phyloP scores from a whole-genome alignment of 1,284 basidiomycete species.

The Vanrija humicola region DNA sequence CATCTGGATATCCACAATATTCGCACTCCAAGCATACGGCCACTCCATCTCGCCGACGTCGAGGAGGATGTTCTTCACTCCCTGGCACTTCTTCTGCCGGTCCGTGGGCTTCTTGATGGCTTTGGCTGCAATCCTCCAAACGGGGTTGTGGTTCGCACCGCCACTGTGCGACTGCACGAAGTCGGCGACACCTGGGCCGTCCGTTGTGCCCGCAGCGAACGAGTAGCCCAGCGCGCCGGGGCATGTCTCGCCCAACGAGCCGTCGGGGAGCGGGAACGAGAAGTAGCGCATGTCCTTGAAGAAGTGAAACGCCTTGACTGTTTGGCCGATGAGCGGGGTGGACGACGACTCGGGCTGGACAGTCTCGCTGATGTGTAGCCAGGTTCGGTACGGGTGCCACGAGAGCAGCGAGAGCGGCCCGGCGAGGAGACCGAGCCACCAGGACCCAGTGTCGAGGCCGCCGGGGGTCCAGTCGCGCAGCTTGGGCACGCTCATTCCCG shows the following conservation, averaged over 20 bases:
- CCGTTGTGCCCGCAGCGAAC: conserved; percentile 14
- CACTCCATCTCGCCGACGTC: conserved; percentile 13
- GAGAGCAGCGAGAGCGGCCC: no score
- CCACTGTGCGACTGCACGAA: conserved; percentile 4
- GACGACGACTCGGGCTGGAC: background rate
- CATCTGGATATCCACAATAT: conserved; percentile 12
- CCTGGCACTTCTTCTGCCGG: conserved; percentile 12
- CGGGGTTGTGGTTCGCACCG: conserved; percentile 4
- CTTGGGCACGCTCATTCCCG: no score
- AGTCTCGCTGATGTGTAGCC: no score
- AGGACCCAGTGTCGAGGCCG: no score
- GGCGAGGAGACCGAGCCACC: no score
- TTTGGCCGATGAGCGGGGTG: conserved; percentile 3
- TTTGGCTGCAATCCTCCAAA: conserved; percentile 7
- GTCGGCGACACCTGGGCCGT: conserved; percentile 11
- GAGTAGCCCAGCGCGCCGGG: conserved; percentile 11
- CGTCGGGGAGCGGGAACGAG: conserved; percentile 4
- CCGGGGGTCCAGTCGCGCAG: no score
- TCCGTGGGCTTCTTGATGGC: background rate
- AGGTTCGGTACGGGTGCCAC: no score
- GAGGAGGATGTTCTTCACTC: conserved; percentile 12
- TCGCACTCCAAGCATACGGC: conserved; percentile 12
- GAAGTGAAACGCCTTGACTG: conserved; percentile 12
- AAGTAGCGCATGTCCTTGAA: conserved; percentile 15
- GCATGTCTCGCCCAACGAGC: conserved; percentile 5